Conservation (phyloP, 345 rosid species). For the Sonneratia alba region DNA sequence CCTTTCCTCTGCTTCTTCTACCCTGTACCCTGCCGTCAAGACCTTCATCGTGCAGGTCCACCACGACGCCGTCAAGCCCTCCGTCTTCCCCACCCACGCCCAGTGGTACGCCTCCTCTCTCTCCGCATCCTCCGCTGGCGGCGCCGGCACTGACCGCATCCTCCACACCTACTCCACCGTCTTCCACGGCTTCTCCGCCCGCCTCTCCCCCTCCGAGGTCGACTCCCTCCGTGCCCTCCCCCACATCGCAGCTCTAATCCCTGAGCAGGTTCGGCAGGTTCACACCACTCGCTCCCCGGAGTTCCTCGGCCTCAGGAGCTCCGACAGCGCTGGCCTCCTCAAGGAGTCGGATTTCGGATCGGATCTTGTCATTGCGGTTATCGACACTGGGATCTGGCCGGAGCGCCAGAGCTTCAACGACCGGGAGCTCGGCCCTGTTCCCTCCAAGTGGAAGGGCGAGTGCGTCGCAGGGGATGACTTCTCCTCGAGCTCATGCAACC, state of each 20-base stretch:
- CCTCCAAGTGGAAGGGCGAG: conserved; percentile 73
- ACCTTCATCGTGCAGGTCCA: conserved; percentile 52
- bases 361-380: conserved; percentile 79
- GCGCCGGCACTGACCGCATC: conserved; percentile 17
- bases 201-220: conserved; percentile 45
- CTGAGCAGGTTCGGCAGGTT: conserved; percentile 60
- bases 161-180: conserved; percentile 84
- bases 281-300: conserved; percentile 93
- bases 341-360: conserved; percentile 89
- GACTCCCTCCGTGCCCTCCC: conserved; percentile 32
- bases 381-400: conserved; percentile 95
- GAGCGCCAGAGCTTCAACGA: conserved; percentile 81
- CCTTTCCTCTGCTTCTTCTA: background rate
- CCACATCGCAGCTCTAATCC: conserved; percentile 52
- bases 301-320: conserved; percentile 62
- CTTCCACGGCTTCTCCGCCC: conserved; percentile 88
- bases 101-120: conserved; percentile 82
- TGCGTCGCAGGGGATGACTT: conserved; percentile 41
- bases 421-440: conserved; percentile 60
- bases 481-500: conserved; percentile 41
- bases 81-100: conserved; percentile 69
- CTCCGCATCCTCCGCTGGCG: conserved; percentile 17
- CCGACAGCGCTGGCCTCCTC: conserved; percentile 65
- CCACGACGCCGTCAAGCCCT: conserved; percentile 55
- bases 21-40: conserved; percentile 1